Evolutionary conservation across 2,329 filamentous ascomycete species (phyloP), one percentile per base, ranked within the genome.

Genomic region (Talaromyces sp.): DNA sequence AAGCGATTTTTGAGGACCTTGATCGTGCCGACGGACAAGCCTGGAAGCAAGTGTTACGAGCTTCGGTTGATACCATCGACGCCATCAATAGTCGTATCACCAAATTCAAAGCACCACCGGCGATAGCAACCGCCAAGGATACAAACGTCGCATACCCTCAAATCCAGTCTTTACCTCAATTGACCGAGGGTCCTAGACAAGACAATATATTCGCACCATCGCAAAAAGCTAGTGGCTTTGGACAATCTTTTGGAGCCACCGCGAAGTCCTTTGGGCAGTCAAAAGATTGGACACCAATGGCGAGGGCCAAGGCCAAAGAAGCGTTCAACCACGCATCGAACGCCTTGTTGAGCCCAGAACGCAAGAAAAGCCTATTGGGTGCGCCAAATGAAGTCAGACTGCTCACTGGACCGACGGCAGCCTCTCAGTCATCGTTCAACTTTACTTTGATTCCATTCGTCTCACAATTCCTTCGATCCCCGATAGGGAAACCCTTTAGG

Each of bases 1-100:
- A 88, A 71, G 84, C 85, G 19, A 90, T 97, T 57, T 97, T 89
- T 73, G 84, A 86, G 59, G 93, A 97, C 65, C 89, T 96, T 61
- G 90, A 96, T 64, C 88, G 91, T 60, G 84, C 84, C 56, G 88
- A 87, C 45, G 90, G 88, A 0, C 82, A 89, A 0, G 87, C 89
- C 63, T 96, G 91, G 89, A 84, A 85, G 8, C 91, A 96, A 66
- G 81, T 96, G 50, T 85, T 86, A 61, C 77, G 78, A 17, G 76
- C 86, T 6, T 92, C 89, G 66, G 80, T 93, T 17, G 81, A 83
- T 11, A 81, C 88, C 17, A 79, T 97, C 53, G 84, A 84, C 63
- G 79, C 78, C 10, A 82, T 97, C 52, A 84, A 85, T 58, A 74
- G 74, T 7, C 85, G 89, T 46, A 85, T 96, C 51, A 82, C 87